Evolutionary conservation across 805 yeast species (phyloP).

Genomic region (Nakazawaea anatomiae): DNA sequence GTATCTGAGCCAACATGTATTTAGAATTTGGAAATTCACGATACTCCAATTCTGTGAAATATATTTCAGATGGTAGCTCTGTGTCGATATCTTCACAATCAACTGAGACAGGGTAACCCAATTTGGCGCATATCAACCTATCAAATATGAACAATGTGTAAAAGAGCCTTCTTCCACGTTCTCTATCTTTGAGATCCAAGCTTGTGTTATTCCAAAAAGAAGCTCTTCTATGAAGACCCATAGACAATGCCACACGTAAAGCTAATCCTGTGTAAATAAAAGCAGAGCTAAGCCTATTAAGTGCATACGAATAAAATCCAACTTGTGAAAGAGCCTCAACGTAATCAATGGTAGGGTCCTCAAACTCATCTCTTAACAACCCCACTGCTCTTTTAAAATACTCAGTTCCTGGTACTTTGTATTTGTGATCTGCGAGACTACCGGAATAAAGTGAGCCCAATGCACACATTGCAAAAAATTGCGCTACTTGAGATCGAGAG

Average conservation of each 20-base stretch:
- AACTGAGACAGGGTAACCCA: constrained; percentile 72
- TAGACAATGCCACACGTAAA: constrained; percentile 1
- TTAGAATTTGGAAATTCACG: constrained; percentile 9
- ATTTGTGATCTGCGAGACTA: not conserved
- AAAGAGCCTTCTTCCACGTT: constrained; percentile 36
- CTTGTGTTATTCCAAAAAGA: constrained; percentile 8
- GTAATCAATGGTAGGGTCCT: constrained; percentile 6
- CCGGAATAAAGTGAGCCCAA: constrained; percentile 9
- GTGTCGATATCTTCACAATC: constrained; percentile 80
- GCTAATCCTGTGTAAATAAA: constrained; percentile 8
- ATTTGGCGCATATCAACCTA: constrained; percentile 78
- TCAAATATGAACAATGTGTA: constrained; percentile 37
- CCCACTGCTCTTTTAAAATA: constrained; percentile 5
- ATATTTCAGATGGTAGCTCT: constrained; percentile 45
- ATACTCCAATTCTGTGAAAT: constrained; percentile 5
- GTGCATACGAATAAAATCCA: constrained; percentile 7
- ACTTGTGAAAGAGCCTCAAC: constrained; percentile 9
- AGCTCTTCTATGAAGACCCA: constrained; percentile 10
- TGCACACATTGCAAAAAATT: constrained; percentile 11
- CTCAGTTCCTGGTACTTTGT: constrained; percentile 7
- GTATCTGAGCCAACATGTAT: constrained; percentile 8
- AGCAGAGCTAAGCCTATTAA: constrained; percentile 8
- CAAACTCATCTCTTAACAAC: constrained; percentile 7
- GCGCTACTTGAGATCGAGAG: constrained; percentile 6
- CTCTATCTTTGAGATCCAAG: constrained; percentile 18